Percentiles rank a stretch among this genome's conserved stretches.
Conservation (phyloP, 805 yeast species). For the Candida rishiriensis region DNA sequence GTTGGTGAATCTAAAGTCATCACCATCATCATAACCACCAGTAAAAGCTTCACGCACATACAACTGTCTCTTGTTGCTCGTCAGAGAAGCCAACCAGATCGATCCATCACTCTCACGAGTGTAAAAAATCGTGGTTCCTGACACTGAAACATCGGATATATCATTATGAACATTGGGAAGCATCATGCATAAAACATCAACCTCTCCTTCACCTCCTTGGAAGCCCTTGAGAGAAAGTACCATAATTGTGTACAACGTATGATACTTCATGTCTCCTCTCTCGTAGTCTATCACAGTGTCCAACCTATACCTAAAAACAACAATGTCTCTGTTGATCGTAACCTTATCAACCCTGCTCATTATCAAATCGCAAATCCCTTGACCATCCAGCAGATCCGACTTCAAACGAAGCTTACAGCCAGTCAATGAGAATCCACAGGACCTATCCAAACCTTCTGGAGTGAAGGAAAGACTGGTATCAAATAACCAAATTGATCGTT, state of each 20-base stretch:
- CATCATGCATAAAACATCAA: not conserved
- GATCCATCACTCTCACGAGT: constrained; percentile 5
- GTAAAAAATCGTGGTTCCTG: constrained; percentile 9
- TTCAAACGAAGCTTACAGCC: not conserved
- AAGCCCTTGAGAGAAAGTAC: not conserved
- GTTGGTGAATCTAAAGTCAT: not conserved
- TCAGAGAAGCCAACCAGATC: constrained; percentile 9
- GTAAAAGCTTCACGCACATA: not conserved
- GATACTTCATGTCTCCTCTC: not conserved
- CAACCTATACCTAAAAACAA: constrained; percentile 2
- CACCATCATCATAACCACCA: not conserved
- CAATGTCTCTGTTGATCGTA: not conserved
- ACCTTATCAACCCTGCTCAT: constrained; percentile 1
- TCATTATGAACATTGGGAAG: constrained; percentile 7
- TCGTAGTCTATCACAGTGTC: not conserved
- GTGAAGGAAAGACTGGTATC: constrained; percentile 1
- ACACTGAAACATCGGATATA: constrained; percentile 3
- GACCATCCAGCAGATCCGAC: not conserved
- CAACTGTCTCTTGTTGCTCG: constrained; percentile 4
- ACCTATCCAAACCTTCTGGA: not conserved
- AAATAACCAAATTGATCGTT: constrained; percentile 3
- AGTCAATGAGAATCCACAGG: not conserved
- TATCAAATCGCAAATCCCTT: not conserved
- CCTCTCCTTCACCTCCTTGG: not conserved
- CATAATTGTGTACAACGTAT: not conserved